Evolutionary conservation across 2,329 filamentous ascomycete genomes (phyloP).

Genomic region (Mycosphaerella sp.): DNA sequence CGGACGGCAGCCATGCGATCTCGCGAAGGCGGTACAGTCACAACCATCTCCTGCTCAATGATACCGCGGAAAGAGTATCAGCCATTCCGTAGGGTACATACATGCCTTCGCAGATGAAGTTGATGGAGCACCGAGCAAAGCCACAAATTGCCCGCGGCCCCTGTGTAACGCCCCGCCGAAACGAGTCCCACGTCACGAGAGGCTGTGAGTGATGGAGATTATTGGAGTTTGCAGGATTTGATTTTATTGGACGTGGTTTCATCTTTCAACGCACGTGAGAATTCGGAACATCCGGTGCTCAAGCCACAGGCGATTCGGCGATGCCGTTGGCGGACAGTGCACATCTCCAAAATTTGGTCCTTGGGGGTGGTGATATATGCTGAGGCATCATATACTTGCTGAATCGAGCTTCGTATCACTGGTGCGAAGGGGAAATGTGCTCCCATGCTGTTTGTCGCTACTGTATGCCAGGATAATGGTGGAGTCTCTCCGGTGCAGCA

Average conservation of each 20-base stretch:
- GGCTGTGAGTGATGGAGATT: not conserved
- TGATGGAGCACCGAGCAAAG: not conserved
- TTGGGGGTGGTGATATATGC: not conserved
- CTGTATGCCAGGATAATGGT: not conserved
- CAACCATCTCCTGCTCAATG: not conserved
- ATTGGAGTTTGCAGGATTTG: not conserved
- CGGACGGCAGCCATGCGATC: no score
- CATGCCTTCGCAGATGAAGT: not conserved
- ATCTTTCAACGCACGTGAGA: slow-evolving; percentile 5
- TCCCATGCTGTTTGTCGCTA: not conserved
- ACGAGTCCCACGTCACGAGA: slow-evolving; percentile 3
- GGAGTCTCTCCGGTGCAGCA: not conserved
- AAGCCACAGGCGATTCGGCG: not conserved
- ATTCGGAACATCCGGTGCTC: not conserved
- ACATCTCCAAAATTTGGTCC: not conserved
- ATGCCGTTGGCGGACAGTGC: not conserved
- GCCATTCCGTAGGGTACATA: not conserved
- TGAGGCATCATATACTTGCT: not conserved
- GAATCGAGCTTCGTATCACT: not conserved
- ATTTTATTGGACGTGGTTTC: not conserved
- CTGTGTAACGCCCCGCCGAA: not conserved
- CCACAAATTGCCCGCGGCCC: not conserved
- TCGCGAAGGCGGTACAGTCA: no score
- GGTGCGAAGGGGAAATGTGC: not conserved
- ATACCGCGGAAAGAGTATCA: not conserved